Percentiles rank a stretch among this genome's conserved stretches.
Evolutionary conservation across 2,329 filamentous ascomycete genomes (phyloP).

Genomic region (Ophiocordyceps robertsii): DNA sequence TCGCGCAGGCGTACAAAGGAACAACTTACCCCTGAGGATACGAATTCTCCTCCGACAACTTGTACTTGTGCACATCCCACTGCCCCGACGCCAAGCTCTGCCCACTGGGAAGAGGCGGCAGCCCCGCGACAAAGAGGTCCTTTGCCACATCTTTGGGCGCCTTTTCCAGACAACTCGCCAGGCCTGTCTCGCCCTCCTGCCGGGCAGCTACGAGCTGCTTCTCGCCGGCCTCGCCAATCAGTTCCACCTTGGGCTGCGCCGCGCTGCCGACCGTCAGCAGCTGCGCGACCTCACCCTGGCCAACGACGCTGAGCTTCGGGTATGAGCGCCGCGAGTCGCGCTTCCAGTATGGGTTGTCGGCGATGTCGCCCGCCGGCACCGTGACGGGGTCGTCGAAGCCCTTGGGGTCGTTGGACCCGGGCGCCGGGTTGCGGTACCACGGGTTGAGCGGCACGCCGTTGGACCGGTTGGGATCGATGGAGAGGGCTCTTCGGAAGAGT

Average conservation of each 20-base stretch:
- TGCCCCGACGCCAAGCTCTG: slow-evolving; percentile 37
- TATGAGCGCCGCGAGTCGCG: slow-evolving; percentile 77
- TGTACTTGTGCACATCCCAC: slow-evolving; percentile 58
- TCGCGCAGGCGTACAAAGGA: neutral
- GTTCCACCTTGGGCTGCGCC: slow-evolving; percentile 66
- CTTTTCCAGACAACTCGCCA: slow-evolving; percentile 60
- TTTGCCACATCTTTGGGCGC: slow-evolving; percentile 37
- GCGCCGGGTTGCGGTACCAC: slow-evolving; percentile 73
- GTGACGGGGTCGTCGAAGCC: slow-evolving; percentile 31
- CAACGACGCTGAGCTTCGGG: slow-evolving; percentile 65
- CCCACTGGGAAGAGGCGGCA: slow-evolving; percentile 81
- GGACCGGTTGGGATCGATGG: slow-evolving; percentile 78
- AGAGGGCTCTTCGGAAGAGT: slow-evolving; percentile 59
- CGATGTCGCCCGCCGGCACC: slow-evolving; percentile 40
- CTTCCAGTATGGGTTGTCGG: slow-evolving; percentile 56
- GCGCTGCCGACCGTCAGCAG: slow-evolving; percentile 77
- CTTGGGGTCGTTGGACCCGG: slow-evolving; percentile 25
- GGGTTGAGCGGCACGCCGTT: slow-evolving; percentile 88
- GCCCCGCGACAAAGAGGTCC: slow-evolving; percentile 59
- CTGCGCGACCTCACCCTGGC: slow-evolving; percentile 72
- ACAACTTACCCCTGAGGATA: slow-evolving; percentile 54
- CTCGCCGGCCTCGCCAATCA: slow-evolving; percentile 49
- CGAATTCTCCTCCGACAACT: slow-evolving; percentile 49
- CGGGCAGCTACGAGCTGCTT: slow-evolving; percentile 61
- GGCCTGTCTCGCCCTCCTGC: slow-evolving; percentile 59